phyloP scores from a whole-genome alignment of 2,329 filamentous ascomycete species.

The Aspergillus amoenus region DNA sequence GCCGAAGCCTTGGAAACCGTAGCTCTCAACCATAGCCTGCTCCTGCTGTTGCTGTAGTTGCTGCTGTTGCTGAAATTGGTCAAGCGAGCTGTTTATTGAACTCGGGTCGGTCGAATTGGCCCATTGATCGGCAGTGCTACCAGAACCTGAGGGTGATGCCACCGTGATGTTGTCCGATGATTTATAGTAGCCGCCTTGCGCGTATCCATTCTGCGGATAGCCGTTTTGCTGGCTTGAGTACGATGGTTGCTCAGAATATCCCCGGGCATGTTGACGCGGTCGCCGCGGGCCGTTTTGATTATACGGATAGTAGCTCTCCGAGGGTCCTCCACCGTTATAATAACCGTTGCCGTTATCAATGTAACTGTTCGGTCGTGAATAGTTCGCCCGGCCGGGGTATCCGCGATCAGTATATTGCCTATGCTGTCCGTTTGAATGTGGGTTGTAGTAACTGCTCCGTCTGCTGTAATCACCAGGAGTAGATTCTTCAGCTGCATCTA shows the following conservation, averaged over 20 bases:
- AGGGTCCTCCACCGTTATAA: constrained; percentile 43
- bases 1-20: constrained; percentile 60
- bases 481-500: constrained; percentile 27
- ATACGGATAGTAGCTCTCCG: constrained; percentile 49
- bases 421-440: constrained; percentile 38
- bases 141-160: constrained; percentile 62
- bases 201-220: constrained; percentile 26
- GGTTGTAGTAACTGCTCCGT: constrained; percentile 60
- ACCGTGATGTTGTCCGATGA: constrained; percentile 87
- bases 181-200: constrained; percentile 63
- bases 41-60: constrained; percentile 33
- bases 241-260: constrained; percentile 33
- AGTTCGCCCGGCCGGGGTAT: constrained; percentile 34
- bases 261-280: constrained; percentile 33
- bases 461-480: constrained; percentile 48
- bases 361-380: constrained; percentile 48
- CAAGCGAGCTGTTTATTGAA: constrained; percentile 89
- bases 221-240: constrained; percentile 28
- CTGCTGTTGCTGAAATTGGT: constrained; percentile 61
- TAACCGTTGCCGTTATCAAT: constrained; percentile 34
- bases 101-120: constrained; percentile 86
- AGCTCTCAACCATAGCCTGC: constrained; percentile 55
- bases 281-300: constrained; percentile 28
- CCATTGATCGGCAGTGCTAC: constrained; percentile 69
- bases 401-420: constrained; percentile 33